Percentiles rank a stretch among this genome's conserved stretches.
Conservation (phyloP, 2,329 filamentous ascomycete species). For the Diaporthe batatas region DNA sequence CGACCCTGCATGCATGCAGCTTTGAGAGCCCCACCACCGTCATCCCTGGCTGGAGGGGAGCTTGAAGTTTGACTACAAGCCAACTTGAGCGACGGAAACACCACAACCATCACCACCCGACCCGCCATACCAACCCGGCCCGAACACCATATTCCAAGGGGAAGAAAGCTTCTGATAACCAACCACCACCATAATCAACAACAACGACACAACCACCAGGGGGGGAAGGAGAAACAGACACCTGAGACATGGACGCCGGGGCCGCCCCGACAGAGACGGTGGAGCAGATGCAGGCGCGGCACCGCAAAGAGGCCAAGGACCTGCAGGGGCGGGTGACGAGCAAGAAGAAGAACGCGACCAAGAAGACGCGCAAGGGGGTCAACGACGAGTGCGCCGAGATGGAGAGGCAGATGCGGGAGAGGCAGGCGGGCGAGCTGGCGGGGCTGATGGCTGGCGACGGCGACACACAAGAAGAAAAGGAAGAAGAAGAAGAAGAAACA, state of each 20-base stretch:
- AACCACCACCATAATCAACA: too few relatives aligned
- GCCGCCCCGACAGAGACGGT: constrained; percentile 62
- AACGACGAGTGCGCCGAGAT: constrained; percentile 81
- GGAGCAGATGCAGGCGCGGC: constrained; percentile 82
- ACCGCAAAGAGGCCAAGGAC: constrained; percentile 90
- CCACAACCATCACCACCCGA: not conserved
- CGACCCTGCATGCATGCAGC: constrained; percentile 11
- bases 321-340: constrained; percentile 87
- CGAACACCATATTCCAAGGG: not conserved
- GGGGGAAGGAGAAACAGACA: not conserved
- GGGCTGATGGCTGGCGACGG: constrained; percentile 51
- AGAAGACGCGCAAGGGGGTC: constrained; percentile 82
- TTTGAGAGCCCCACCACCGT: constrained; percentile 3
- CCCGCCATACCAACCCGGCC: not conserved
- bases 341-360: constrained; percentile 97
- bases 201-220: too few relatives aligned
- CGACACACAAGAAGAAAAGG: constrained; percentile 6
- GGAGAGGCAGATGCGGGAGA: constrained; percentile 75
- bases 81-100: not conserved
- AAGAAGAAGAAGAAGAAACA: constrained; percentile 37
- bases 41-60: constrained; percentile 1
- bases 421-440: constrained; percentile 73
- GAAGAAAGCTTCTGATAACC: too few relatives aligned
- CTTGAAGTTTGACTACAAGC: constrained; percentile 21
- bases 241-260: constrained; percentile 34